Percentiles rank a stretch among this genome's conserved stretches.
Evolutionary conservation across 345 rosid genomes (phyloP).

Genomic region (Eucalyptus curtisii): DNA sequence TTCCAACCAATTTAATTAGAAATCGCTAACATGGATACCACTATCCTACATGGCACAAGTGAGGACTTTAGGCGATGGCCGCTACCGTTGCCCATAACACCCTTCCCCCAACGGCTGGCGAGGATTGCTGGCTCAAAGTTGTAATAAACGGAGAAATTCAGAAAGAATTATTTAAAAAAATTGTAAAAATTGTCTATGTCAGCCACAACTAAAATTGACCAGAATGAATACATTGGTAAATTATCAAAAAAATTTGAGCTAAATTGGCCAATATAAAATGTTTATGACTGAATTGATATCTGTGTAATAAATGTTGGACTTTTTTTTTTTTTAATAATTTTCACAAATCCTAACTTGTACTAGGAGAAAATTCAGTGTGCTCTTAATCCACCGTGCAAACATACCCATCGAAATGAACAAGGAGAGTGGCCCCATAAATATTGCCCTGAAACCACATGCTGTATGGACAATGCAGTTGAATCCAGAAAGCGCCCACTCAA

Average conservation of each 20-base stretch:
- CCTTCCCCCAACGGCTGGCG: fast-evolving
- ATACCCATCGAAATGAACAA: neutral
- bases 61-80: fast-evolving
- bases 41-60: fast-evolving
- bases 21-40: neutral
- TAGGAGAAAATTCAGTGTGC: neutral
- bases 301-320: fast-evolving
- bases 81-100: neutral
- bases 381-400: fast-evolving
- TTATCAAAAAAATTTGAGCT: fast-evolving
- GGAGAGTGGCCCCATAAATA: neutral
- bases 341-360: fast-evolving
- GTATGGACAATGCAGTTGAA: too few relatives aligned
- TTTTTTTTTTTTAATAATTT: too few relatives aligned
- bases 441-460: too few relatives aligned
- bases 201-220: fast-evolving
- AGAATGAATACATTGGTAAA: fast-evolving
- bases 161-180: too few relatives aligned
- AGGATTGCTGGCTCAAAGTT: neutral
- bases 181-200: fast-evolving
- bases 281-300: fast-evolving
- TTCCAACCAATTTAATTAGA: neutral
- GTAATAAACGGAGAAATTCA: fast-evolving
- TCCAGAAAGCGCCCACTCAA: neutral
- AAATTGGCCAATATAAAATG: too few relatives aligned